These are phyloP conservation scores for Magnaporthiopsis poae DNA, from an alignment of 2,329 filamentous ascomycete genomes.

Conservation along the genomic window DNA sequence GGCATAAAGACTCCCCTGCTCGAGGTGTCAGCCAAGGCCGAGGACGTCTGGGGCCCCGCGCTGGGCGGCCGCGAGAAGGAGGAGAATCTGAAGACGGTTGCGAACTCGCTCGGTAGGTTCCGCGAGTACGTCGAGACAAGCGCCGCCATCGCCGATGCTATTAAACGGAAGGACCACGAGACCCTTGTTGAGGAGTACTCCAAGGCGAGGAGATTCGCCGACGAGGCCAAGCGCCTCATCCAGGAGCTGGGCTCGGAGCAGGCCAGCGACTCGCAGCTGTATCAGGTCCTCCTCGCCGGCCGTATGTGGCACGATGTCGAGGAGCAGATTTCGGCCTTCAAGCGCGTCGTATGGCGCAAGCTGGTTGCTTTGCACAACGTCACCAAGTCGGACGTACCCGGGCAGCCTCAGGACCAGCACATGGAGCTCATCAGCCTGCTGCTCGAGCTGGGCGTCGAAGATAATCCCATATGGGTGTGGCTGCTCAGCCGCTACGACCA, in stretches of 20 bases:
- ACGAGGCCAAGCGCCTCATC: slow-evolving; percentile 64
- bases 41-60: slow-evolving; percentile 95
- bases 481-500: slow-evolving; percentile 81
- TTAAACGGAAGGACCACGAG: slow-evolving; percentile 86
- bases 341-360: slow-evolving; percentile 78
- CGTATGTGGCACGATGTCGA: slow-evolving; percentile 94
- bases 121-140: slow-evolving; percentile 75
- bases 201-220: slow-evolving; percentile 69
- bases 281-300: slow-evolving; percentile 77
- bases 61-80: slow-evolving; percentile 86
- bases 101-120: slow-evolving; percentile 67
- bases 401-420: slow-evolving; percentile 65
- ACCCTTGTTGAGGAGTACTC: slow-evolving; percentile 76
- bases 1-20: slow-evolving; percentile 81
- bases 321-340: slow-evolving; percentile 75
- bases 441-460: slow-evolving; percentile 85
- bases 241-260: slow-evolving; percentile 42
- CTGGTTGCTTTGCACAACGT: slow-evolving; percentile 59
- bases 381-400: slow-evolving; percentile 38
- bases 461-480: slow-evolving; percentile 96
- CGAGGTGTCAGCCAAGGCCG: slow-evolving; percentile 85
- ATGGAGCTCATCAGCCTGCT: slow-evolving; percentile 84
- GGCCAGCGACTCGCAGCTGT: slow-evolving; percentile 68
- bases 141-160: slow-evolving; percentile 66
- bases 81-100: slow-evolving; percentile 69